Base-by-base conservation (phyloP, 2,329 filamentous ascomycete species). In the Xylaria sp. region DNA sequence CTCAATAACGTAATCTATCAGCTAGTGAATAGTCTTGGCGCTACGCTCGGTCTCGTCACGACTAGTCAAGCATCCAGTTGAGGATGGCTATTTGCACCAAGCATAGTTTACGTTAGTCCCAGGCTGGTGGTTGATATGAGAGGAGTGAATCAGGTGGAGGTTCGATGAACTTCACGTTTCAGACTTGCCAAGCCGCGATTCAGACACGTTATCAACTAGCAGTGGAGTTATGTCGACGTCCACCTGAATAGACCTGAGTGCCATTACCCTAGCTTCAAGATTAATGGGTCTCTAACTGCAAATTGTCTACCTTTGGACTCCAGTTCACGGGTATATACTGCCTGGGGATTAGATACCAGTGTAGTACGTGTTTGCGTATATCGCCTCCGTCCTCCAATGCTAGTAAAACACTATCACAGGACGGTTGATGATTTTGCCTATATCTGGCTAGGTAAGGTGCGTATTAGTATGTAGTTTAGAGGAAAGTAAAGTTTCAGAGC, bases 161-260 rank as follows among this genome's bases (percentile, higher is more conserved):
- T 29, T 39, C 44, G 50, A 55, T 50, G n/a, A 38, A 50, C 54
- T 20, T 56, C 33, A 65, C 56, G 64, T 70, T 69, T 67, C 60
- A 66, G 60, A 53, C 39, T 59, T 60, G 65, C 63, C 63, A 68
- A 68, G 60, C 15, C 31, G 59, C 38, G 59, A 62, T 56, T 63
- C 36, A 64, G 25, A 47, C 47, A 60, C 53, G 44, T 45, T 31
- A 47, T 59, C 22, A 45, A 50, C 27, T 33, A 47, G 57, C 29
- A 38, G 44, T 20, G n/a, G 56, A 53, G 42, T 33, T 13, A 39
- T 53, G 50, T 58, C 36, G 42, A 49, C 29, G 44, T 5, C 29
- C n/a, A 25, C 7, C 59, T 53, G 36, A 53, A 45, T 6, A 51
- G 27, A 33, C 25, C 49, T 51, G 29, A 51, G 11, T 33, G 29